These are phyloP conservation scores for Punica granatum DNA, from an alignment of 345 rosid genomes.

Conservation along the genomic window DNA sequence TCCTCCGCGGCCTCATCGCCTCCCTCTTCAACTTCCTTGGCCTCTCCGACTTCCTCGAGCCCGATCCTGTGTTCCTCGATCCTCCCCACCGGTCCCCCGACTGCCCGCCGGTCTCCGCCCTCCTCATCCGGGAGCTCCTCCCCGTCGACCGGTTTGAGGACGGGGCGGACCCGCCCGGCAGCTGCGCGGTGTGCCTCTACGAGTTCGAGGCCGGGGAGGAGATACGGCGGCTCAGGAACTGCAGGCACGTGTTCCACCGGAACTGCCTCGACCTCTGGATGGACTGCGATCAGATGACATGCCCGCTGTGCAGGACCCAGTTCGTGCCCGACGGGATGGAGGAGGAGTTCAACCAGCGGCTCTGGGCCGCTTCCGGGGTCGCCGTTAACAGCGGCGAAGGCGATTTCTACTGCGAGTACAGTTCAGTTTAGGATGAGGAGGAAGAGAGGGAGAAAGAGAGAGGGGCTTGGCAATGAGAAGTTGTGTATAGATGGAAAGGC, in stretches of 20 bases:
- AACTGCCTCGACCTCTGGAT: constrained; percentile 92
- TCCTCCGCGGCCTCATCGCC: constrained; percentile 45
- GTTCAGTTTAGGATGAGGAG: constrained; percentile 17
- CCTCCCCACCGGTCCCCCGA: constrained; percentile 7
- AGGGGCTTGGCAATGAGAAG: background rate
- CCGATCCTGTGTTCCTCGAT: constrained; percentile 45
- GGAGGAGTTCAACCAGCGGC: constrained; percentile 74
- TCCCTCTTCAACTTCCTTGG: constrained; percentile 50
- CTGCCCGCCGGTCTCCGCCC: constrained; percentile 52
- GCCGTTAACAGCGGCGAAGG: constrained; percentile 4
- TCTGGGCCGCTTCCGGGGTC: constrained; percentile 60
- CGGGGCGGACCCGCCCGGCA: constrained; percentile 45
- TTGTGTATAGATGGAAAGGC: background rate
- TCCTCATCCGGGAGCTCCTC: constrained; percentile 71
- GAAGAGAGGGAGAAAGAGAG: background rate
- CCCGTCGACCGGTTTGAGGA: constrained; percentile 65
- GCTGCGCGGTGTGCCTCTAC: constrained; percentile 79
- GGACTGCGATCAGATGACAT: constrained; percentile 82
- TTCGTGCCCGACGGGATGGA: constrained; percentile 78
- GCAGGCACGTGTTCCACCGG: constrained; percentile 76
- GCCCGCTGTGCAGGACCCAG: constrained; percentile 84
- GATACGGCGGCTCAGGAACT: constrained; percentile 72
- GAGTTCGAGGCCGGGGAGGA: constrained; percentile 74
- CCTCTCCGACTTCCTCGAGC: constrained; percentile 68
- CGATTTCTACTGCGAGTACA: constrained; percentile 53